Base-by-base conservation (phyloP, 768 basidiomycete species). In the Leccinum imitatum region DNA sequence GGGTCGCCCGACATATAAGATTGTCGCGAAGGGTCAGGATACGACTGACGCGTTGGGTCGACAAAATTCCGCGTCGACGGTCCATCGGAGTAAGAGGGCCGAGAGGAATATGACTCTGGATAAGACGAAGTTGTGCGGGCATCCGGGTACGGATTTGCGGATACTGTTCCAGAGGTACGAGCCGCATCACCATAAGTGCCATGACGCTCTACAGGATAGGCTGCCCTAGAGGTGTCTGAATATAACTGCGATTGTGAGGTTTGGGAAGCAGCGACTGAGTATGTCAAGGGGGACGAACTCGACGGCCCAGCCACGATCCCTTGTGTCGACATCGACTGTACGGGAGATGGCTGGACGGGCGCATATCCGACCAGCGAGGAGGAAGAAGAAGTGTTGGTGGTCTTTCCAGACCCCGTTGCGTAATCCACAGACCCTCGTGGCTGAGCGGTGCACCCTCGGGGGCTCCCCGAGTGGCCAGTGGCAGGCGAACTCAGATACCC, bases 381-480 rank as follows among this genome's bases (percentile, higher is more conserved):
- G 60, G 71, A 53, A 58, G 70, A 30, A 50, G 63, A 53, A 53
- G 17, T 50, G 58, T 33, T 57, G 57, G 65, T 50, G n/a, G 57
- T 62, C 61, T 63, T 68, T 57, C 67, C 57, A 21, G 69, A 59
- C 46, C 47, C 57, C 17, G 51, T 54, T 41, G 69, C 67, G 53
- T 69, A 72, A 58, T 72, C 71, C 27, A 60, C 53, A 19, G 71
- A 72, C 31, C 65, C 63, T 46, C 72, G 68, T 27, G 67, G 62
- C 25, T 67, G 69, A n/a, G 57, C n/a, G 33, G 46, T 58, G 30
- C 33, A 58, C 25, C 66, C 68, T 27, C 63, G 80, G 54, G 85
- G 85, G 67, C 85, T 87, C 17, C 84, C 79, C 58, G 85, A 82
- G 66, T 77, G 81, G 4, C 84, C 83, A 59, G 81, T 83, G 33